phyloP scores from a whole-genome alignment of 345 rosid species.

The Melaleuca alternifolia region DNA sequence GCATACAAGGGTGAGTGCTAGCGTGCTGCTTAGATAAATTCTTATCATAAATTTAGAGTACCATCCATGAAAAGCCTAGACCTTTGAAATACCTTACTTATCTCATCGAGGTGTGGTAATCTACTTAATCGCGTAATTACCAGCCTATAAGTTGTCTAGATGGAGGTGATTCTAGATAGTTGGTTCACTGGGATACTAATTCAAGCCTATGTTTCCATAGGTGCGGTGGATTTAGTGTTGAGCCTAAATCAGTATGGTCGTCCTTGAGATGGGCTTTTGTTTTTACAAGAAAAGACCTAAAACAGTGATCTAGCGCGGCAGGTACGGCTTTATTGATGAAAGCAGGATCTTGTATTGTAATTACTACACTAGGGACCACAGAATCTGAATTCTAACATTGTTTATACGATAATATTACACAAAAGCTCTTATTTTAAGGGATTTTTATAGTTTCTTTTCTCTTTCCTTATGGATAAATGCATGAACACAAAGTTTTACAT shows the following conservation, averaged over 20 bases:
- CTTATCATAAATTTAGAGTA: background rate
- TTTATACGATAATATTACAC: background rate
- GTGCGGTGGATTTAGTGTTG: too few species aligned
- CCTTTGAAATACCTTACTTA: background rate
- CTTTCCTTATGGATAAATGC: background rate
- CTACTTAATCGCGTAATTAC: too few species aligned
- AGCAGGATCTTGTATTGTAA: too few species aligned
- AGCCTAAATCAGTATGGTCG: too few species aligned
- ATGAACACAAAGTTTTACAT: background rate
- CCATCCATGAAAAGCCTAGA: background rate
- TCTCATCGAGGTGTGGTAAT: background rate
- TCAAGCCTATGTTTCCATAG: too few species aligned
- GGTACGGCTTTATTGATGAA: too few species aligned
- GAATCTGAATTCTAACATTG: background rate
- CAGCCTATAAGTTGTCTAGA: too few species aligned
- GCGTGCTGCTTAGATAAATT: background rate
- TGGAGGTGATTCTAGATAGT: too few species aligned
- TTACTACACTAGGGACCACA: background rate
- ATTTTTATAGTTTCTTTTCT: background rate
- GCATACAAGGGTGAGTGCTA: background rate
- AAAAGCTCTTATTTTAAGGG: background rate
- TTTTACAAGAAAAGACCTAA: too few species aligned
- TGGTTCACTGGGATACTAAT: too few species aligned
- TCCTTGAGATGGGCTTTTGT: too few species aligned
- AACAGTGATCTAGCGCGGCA: too few species aligned